Conservation (phyloP, 140 eudicot species). For the Anethum foeniculum region DNA sequence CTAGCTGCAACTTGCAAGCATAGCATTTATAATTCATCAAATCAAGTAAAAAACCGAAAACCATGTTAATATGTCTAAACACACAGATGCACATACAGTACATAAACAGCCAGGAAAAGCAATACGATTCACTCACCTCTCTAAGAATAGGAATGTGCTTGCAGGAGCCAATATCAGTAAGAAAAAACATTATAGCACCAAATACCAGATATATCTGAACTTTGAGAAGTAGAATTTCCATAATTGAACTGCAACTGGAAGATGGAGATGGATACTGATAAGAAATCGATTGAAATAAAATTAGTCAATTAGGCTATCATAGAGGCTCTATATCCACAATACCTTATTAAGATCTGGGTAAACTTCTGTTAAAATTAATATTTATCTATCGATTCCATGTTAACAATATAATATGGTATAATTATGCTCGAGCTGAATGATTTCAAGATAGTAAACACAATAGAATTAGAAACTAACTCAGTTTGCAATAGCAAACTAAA, state of each 20-base stretch:
- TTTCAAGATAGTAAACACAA: background rate
- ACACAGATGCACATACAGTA: background rate
- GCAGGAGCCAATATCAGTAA: slow-evolving; percentile 24
- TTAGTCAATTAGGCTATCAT: background rate
- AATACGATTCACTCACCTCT: slow-evolving; percentile 19
- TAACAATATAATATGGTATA: background rate
- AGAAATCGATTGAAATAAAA: background rate
- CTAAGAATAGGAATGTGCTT: slow-evolving; percentile 12
- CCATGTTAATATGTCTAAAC: background rate
- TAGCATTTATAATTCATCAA: background rate
- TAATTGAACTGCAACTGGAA: slow-evolving; percentile 17
- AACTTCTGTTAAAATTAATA: background rate
- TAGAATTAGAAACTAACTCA: background rate
- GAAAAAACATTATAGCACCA: slow-evolving; percentile 24
- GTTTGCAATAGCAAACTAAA: background rate
- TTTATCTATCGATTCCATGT: background rate
- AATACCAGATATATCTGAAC: slow-evolving; percentile 23
- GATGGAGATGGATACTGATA: background rate
- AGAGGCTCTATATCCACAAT: background rate
- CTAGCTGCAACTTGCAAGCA: background rate
- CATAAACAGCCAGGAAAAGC: slow-evolving; percentile 6
- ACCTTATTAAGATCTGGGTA: background rate
- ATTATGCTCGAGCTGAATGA: background rate
- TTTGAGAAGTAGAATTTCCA: slow-evolving; percentile 32
- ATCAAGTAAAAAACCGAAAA: background rate